Conservation (phyloP, 1,284 basidiomycete genomes). For the Gymnopus androsaceus region DNA sequence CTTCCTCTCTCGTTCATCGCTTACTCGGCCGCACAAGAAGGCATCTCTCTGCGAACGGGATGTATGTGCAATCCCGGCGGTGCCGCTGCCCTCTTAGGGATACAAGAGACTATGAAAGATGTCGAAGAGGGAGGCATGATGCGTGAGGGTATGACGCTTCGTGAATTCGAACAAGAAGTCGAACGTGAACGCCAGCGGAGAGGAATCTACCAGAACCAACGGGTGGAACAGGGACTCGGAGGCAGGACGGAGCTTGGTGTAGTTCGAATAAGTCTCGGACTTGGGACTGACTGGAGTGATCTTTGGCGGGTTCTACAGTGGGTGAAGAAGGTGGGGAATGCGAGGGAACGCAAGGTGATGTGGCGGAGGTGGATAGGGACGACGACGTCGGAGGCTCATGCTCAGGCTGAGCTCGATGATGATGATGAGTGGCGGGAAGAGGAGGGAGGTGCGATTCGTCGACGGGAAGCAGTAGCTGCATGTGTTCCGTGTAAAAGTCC, state of each 20-base stretch:
- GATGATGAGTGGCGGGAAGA: constrained; percentile 12
- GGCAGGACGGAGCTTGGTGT: constrained; percentile 50
- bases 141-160: constrained; percentile 48
- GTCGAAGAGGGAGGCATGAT: constrained; percentile 43
- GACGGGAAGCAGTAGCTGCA: neutral
- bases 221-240: neutral
- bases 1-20: constrained; percentile 73
- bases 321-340: constrained; percentile 48
- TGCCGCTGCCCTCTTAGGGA: constrained; percentile 67
- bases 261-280: constrained; percentile 72
- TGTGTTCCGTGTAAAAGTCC: neutral
- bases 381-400: neutral
- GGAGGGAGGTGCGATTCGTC: constrained; percentile 1
- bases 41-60: constrained; percentile 76
- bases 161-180: constrained; percentile 60
- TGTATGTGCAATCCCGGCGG: constrained; percentile 87
- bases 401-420: constrained; percentile 12
- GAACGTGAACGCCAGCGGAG: constrained; percentile 47
- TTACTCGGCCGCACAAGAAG: constrained; percentile 60
- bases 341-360: constrained; percentile 40
- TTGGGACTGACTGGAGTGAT: constrained; percentile 75
- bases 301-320: constrained; percentile 70
- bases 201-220: neutral
- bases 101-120: constrained; percentile 66
- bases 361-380: constrained; percentile 46